A percentile compares a stretch with the other conserved stretches of the same genome.
Evolutionary conservation across 192 early-diverging fungal species (phyloP).

Genomic region (Entomortierella parvispora): DNA sequence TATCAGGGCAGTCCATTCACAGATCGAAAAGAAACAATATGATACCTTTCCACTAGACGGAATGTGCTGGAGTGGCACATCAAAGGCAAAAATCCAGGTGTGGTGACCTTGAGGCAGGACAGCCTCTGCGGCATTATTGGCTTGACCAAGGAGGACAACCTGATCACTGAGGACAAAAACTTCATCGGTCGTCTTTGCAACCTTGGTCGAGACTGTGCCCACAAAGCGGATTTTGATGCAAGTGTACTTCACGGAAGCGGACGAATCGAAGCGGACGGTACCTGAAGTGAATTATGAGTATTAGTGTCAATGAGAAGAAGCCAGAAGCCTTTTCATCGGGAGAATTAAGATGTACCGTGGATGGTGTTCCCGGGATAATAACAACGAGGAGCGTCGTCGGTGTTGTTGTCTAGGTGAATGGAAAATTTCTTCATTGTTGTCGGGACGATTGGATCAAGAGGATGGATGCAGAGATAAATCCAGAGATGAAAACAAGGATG

Average conservation of each 20-base stretch:
- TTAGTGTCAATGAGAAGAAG: background rate
- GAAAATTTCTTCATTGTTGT: background rate
- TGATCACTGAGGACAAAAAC: conserved; percentile 34
- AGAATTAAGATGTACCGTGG: background rate
- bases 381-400: background rate
- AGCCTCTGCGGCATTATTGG: conserved; percentile 24
- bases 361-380: background rate
- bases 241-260: conserved; percentile 21
- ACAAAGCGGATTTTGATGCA: conserved; percentile 33
- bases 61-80: conserved; percentile 19
- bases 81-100: conserved; percentile 32
- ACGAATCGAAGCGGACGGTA: conserved; percentile 14
- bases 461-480: no score
- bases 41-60: conserved; percentile 39
- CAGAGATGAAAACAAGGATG: no score
- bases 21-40: background rate
- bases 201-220: conserved; percentile 22
- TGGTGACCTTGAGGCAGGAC: conserved; percentile 21
- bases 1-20: background rate
- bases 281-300: conserved; percentile 9
- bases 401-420: background rate
- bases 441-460: no score
- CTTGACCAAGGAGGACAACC: conserved; percentile 31
- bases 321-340: background rate
- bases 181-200: conserved; percentile 26